Base-by-base conservation (phyloP, 139 green algal genomes). In the Chlorella sp. region DNA sequence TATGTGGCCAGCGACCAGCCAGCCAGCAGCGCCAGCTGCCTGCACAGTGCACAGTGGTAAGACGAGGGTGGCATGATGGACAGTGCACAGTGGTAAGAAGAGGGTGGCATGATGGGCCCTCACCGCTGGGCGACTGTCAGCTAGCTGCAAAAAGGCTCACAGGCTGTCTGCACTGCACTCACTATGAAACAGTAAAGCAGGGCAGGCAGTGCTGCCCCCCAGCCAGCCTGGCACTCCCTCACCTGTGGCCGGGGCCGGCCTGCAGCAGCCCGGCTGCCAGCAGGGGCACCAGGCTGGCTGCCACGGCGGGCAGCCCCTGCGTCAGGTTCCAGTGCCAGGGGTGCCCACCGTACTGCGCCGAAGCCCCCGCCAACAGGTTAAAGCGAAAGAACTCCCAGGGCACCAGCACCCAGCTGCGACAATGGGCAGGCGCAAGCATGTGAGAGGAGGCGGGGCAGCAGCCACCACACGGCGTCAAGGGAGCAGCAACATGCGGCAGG, bases 271-370 rank as follows among this genome's bases (percentile, higher is more conserved):
- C 85, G 19, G 69, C 58, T 2, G 76, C 34, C 34, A 90, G 41
- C 41, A 92, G 62, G 62, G 85, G 88, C 38, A 92, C 64, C 46
- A 91, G 76, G 22, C 83, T 84, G 16, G 64, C 60, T 11, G 79
- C 44, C 40, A 93, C 69, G 1, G 83, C 72, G 24, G 88, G 90
- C 19, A 92, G 44, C 30, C 88, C 88, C 54, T 88, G 70, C 0
- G 67, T 91, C 46, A 94, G 51, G 83, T 95, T 92, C 92, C 93
- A 96, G 85, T 96, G 92, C 92, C 93, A 96, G 26, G 90, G 76
- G 83, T 96, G 93, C 1, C 41, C 65, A 24, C 93, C 93, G 68
- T 96, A 96, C 70, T 84, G 51, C 16, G 72, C 80, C n/a, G 88
- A 91, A 13, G 81, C 85, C 2, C 73, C 87, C 1, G 84, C n/a